Base-by-base conservation (phyloP, 768 basidiomycete genomes). In the Paxillus ammoniavirescens region DNA sequence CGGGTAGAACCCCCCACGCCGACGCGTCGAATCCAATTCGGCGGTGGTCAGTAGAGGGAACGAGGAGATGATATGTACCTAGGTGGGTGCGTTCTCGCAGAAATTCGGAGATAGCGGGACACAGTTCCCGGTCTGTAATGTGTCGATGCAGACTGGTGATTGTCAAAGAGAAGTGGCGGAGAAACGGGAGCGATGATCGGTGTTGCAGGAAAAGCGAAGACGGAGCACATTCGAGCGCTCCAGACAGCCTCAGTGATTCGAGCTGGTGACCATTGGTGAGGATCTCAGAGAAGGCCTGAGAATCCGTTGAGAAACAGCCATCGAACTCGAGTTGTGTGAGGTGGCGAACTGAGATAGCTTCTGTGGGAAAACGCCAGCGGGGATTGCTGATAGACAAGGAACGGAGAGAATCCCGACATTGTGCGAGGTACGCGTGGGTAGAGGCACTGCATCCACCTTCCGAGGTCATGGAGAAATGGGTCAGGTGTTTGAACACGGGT, bases 1-100 rank as follows among this genome's bases (percentile, higher is more conserved):
- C 77, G 0, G 86, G 86, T 9, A 90, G 71, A 8, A 88, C 82
- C 9, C 87, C 86, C 87, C 86, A 89, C 7, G 82, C 75, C 1
- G 82, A 79, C 0, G 87, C 83, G 56, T 87, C 83, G 58, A 85
- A 88, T 26, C 87, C 87, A 9, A 84, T 75, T 7, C 76, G 73
- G 55, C 72, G 73, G 58, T 81, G 79, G 46, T 80, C 78, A 14
- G 65, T 63, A 6, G 64, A 62, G 4, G 75, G 69, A 2, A 76
- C 76, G 10, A 78, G 73, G 1, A 89, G 73, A 42, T 76, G 72
- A 23, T 88, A 75, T 0, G 79, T 79, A n/a, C 71, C 72, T 38
- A 90, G 68, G 38, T 78, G 68, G 18, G 66, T 67, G 42, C 84
- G 73, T 8, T 78, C 81, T 13, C 83, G 78, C 33, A 90, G 69